phyloP scores from a whole-genome alignment of 257 asterid species.

The Fraxinus anomala region DNA sequence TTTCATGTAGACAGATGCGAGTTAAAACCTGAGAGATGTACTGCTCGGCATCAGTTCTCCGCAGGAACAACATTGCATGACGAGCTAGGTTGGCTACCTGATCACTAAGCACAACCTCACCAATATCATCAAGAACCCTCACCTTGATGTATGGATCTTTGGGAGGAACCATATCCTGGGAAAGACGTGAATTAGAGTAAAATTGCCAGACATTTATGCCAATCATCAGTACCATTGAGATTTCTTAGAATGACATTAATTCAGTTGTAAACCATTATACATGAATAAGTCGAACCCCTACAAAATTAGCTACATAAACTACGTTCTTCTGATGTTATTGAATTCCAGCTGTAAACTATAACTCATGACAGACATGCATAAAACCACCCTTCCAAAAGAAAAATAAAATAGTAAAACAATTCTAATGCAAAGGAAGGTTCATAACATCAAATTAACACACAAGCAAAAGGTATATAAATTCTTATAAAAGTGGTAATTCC shows the following conservation, averaged over 20 bases:
- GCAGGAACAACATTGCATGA: conserved; percentile 85
- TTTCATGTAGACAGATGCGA: neutral
- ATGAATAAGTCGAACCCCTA: neutral
- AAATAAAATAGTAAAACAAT: neutral
- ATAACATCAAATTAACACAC: neutral
- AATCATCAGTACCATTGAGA: neutral
- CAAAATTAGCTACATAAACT: neutral
- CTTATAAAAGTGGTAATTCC: neutral
- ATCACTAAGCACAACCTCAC: conserved; percentile 75
- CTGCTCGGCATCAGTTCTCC: conserved; percentile 92
- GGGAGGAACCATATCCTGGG: conserved; percentile 91
- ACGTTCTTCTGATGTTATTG: neutral
- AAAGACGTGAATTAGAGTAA: conserved; percentile 14
- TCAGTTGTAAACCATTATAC: neutral
- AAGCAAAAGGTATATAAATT: neutral
- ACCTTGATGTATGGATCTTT: conserved; percentile 95
- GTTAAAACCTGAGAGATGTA: conserved; percentile 69
- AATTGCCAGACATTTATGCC: neutral
- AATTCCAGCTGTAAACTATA: neutral
- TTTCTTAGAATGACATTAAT: neutral
- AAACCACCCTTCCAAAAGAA: too few relatives aligned
- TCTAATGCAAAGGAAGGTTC: neutral
- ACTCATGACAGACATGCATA: neutral
- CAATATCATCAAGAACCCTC: conserved; percentile 82
- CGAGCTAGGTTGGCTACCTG: conserved; percentile 75